These are phyloP conservation scores for Globisporangium paroecandrum DNA, from an alignment of 352 stramenopile genomes.

Conservation along the genomic window DNA sequence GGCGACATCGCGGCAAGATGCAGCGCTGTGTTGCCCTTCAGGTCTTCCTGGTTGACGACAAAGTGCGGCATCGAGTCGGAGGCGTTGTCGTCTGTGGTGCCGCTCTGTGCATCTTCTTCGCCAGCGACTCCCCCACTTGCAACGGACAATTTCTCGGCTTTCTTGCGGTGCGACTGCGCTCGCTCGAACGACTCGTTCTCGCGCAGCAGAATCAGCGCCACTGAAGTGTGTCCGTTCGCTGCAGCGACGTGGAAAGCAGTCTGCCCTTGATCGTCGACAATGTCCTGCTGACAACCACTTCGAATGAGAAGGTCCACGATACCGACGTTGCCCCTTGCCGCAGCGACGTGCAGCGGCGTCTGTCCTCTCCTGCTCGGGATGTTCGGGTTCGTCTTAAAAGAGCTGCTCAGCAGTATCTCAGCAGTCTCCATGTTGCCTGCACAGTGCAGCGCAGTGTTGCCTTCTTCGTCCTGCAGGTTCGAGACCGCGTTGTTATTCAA, in stretches of 20 bases:
- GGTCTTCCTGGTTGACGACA: constrained; percentile 77
- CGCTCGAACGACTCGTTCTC: constrained; percentile 42
- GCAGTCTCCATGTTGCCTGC: constrained; percentile 65
- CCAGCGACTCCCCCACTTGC: constrained; percentile 9
- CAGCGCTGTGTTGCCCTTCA: constrained; percentile 82
- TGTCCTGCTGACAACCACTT: constrained; percentile 64
- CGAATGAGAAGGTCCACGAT: constrained; percentile 72
- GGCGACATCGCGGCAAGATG: constrained; percentile 84
- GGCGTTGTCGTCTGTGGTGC: constrained; percentile 12
- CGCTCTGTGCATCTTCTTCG: constrained; percentile 16
- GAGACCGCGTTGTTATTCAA: constrained; percentile 61
- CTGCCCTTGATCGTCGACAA: constrained; percentile 81
- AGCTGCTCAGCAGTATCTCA: constrained; percentile 50
- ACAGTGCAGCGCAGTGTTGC: constrained; percentile 76
- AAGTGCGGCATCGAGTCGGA: constrained; percentile 31
- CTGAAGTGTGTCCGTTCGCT: constrained; percentile 71
- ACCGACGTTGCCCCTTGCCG: constrained; percentile 64
- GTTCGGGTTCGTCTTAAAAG: constrained; percentile 74
- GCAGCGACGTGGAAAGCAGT: constrained; percentile 79
- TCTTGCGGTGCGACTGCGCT: constrained; percentile 7
- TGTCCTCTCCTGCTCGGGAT: constrained; percentile 74
- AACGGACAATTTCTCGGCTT: constrained; percentile 13
- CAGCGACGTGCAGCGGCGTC: constrained; percentile 72
- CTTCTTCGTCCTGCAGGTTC: constrained; percentile 76
- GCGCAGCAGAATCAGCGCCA: constrained; percentile 71